A percentile compares a stretch with the other conserved stretches of the same genome.
phyloP scores from a whole-genome alignment of 1,284 basidiomycete species.

The Cutaneotrichosporon daszewskae region DNA sequence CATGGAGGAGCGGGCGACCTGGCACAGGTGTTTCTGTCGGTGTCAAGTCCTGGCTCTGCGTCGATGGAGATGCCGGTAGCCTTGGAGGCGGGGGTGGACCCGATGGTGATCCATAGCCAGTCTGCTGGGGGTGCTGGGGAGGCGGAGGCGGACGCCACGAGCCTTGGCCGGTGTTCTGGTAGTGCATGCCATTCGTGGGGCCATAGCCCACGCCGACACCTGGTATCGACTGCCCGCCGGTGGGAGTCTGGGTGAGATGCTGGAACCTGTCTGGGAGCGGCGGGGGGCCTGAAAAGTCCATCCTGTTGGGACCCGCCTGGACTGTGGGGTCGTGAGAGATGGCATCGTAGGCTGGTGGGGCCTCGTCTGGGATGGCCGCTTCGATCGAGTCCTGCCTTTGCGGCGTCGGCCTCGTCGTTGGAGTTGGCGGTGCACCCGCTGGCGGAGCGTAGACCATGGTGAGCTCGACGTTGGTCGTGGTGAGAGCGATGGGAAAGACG shows the following conservation, averaged over 20 bases:
- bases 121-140: slow-evolving; percentile 8
- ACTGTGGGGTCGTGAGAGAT: slow-evolving; percentile 21
- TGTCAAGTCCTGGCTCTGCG: slow-evolving; percentile 6
- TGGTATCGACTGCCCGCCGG: slow-evolving; percentile 23
- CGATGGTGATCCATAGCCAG: no score
- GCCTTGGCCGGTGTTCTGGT: neutral
- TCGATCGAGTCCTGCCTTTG: slow-evolving; percentile 12
- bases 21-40: slow-evolving; percentile 42
- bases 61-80: no score
- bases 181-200: neutral
- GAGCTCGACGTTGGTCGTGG: no score
- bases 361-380: slow-evolving; percentile 25
- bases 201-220: slow-evolving; percentile 38
- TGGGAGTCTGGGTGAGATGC: slow-evolving; percentile 7
- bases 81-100: slow-evolving; percentile 1
- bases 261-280: slow-evolving; percentile 36
- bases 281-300: slow-evolving; percentile 45
- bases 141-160: slow-evolving; percentile 15
- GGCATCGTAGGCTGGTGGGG: slow-evolving; percentile 35
- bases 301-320: slow-evolving; percentile 30
- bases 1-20: slow-evolving; percentile 38
- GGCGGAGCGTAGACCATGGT: slow-evolving; percentile 3
- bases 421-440: neutral
- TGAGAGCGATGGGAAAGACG: no score
- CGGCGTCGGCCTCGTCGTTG: slow-evolving; percentile 1